Base-by-base conservation (phyloP, 1,284 basidiomycete genomes). In the Phellinidium pouzarii region DNA sequence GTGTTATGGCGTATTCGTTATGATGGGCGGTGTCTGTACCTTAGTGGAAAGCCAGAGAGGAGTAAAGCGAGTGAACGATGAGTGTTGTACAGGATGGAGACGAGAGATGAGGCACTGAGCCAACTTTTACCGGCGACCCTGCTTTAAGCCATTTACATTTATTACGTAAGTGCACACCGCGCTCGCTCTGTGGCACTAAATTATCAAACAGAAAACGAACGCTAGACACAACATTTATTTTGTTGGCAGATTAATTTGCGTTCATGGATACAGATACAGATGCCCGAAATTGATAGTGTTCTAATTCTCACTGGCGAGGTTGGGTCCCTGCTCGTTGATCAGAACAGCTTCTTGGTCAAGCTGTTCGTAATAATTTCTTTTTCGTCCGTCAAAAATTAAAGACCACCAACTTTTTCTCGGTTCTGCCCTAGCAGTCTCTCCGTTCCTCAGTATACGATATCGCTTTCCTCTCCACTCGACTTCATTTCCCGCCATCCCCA, bases 391-490 rank as follows among this genome's bases (percentile, higher is more conserved):
- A 7, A 40, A 46, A 23, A 52, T 12, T 8, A 31, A 44, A 12
- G 31, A 27, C 22, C 43, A 20, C 54, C 54, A 52, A 38, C 41
- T 36, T 9, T 12, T 29, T 2, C 44, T 36, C 8, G 54, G 34
- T 6, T 14, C 31, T 1, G 45, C 50, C 23, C 20, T 20, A 14
- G 38, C 44, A 37, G 47, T 45, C 62, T 85, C 83, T 29, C 87
- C 87, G 60, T 85, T 82, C 31, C 67, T 66, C 57, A 82, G 66
- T 43, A 91, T 73, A 53, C 73, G 69, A 62, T 91, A 91, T 57
- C 62, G 72, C 61, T 67, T 74, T 1, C 91, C 92, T 63, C 94
- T 77, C 94, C 94, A 97, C 1, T 76, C 72, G 22, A 97, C 89
- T 50, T 82, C 78, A 62, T 80, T 78, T 19, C 93, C 92, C 44